Conservation (phyloP, 2,329 filamentous ascomycete genomes). For the Setomelanomma holmii region DNA sequence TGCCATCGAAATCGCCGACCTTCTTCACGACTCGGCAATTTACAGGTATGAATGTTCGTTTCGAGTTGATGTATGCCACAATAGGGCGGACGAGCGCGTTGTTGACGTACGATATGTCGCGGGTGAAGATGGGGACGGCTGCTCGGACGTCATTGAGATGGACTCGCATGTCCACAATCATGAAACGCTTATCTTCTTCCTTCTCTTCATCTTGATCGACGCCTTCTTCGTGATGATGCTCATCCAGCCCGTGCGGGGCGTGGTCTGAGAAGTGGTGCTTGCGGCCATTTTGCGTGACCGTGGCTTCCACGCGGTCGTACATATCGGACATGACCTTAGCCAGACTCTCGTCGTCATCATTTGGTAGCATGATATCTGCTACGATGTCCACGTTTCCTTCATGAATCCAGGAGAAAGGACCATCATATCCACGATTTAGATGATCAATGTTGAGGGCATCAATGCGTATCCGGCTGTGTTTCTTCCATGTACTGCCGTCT, state of each 20-base stretch:
- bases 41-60: constrained; percentile 93
- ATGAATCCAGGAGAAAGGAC: constrained; percentile 97
- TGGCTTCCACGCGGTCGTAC: constrained; percentile 93
- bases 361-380: constrained; percentile 92
- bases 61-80: constrained; percentile 96
- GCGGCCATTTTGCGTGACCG: constrained; percentile 80
- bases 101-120: constrained; percentile 92
- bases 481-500: constrained; percentile 84
- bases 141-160: constrained; percentile 95
- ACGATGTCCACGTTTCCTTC: constrained; percentile 97
- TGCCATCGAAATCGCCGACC: constrained; percentile 87
- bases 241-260: constrained; percentile 39
- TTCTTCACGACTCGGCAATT: constrained; percentile 93
- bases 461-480: constrained; percentile 89
- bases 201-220: constrained; percentile 12
- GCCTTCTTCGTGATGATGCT: constrained; percentile 28
- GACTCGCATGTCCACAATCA: constrained; percentile 94
- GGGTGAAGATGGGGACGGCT: constrained; percentile 89
- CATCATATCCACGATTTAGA: constrained; percentile 89
- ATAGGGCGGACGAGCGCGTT: constrained; percentile 94
- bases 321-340: constrained; percentile 96
- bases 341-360: constrained; percentile 85
- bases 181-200: constrained; percentile 73
- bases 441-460: constrained; percentile 96
- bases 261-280: constrained; percentile 47